Conservation (phyloP, 805 yeast species). For the Torulaspora delbrueckii region DNA sequence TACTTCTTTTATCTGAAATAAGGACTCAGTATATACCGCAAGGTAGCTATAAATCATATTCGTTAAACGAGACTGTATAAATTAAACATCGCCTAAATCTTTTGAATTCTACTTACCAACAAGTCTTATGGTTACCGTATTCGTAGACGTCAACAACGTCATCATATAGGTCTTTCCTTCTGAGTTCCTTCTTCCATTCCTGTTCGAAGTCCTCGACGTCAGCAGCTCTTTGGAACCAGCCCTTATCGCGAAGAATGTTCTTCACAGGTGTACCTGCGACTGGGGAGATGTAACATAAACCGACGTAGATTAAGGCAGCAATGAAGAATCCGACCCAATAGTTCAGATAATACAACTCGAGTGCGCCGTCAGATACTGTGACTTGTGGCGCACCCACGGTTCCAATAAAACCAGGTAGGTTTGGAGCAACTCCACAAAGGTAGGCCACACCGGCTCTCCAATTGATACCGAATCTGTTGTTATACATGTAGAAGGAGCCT, state of each 20-base stretch:
- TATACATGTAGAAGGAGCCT: constrained; percentile 45
- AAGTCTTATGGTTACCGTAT: constrained; percentile 13
- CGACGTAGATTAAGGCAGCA: constrained; percentile 51
- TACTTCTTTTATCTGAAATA: no score
- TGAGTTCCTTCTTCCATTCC: constrained; percentile 23
- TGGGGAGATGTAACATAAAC: constrained; percentile 52
- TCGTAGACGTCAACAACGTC: constrained; percentile 18
- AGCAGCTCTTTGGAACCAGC: constrained; percentile 58
- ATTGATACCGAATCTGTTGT: constrained; percentile 57
- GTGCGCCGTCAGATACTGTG: constrained; percentile 69
- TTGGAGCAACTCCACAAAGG: constrained; percentile 37
- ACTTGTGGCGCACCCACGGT: constrained; percentile 53
- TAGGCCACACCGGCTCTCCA: constrained; percentile 77
- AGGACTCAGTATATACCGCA: no score
- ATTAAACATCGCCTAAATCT: no score
- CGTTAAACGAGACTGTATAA: no score
- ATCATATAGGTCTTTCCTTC: constrained; percentile 16
- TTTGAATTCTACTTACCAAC: constrained; percentile 6
- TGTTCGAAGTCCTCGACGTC: constrained; percentile 61
- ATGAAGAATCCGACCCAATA: constrained; percentile 71
- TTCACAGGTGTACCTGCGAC: constrained; percentile 40
- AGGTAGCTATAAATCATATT: no score
- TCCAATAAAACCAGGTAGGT: constrained; percentile 38
- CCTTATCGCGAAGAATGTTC: constrained; percentile 43
- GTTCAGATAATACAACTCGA: constrained; percentile 59